Evolutionary conservation across 306 rosid species (phyloP), one percentile per base, ranked within the genome.

Genomic region (Parietaria judaica): DNA sequence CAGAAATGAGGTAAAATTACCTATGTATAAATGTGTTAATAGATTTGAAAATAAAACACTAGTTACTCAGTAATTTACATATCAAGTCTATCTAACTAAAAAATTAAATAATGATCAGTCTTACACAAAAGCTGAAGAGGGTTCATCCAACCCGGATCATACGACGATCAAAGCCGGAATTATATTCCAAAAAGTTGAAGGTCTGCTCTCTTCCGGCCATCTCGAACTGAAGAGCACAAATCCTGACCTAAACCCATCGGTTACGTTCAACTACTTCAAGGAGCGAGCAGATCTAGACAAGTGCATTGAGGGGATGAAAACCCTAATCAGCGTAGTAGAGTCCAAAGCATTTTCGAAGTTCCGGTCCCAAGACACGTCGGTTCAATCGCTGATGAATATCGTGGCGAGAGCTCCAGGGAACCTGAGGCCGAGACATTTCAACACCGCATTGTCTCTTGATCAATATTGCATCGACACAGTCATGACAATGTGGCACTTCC

Each of bases 401-500:
- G 61, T 85, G 78, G 39, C 74, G 66, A 67, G 45, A 9, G n/a
- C 76, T 3, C 90, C 79, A 1, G 7, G 83, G 16, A 89, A 86
- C 70, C 56, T 61, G 56, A 79, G 96, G 77, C 84, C 79, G 3
- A 76, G 66, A 43, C 88, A 88, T 52, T 47, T 51, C 1, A 75
- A 23, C 11, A 74, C 86, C 53, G 59, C 80, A 0, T 46, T 67
- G 54, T 88, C 88, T 36, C 60, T 88, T 60, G 76, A 83, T 52
- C 88, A 85, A 31, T 88, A 70, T 55, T 88, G 95, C 74, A 77
- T 67, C 35, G 94, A 88, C 73, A 88, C 90, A 13, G 90, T 81
- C 17, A 60, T 85, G 74, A 79, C 86, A 48, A 81, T 85, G 56
- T 85, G 86, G 86, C 95, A 88, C 71, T 85, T 77, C 71, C 96